Evolutionary conservation across 2,329 filamentous ascomycete species (phyloP).

Genomic region (Grosmannia clavigera): DNA sequence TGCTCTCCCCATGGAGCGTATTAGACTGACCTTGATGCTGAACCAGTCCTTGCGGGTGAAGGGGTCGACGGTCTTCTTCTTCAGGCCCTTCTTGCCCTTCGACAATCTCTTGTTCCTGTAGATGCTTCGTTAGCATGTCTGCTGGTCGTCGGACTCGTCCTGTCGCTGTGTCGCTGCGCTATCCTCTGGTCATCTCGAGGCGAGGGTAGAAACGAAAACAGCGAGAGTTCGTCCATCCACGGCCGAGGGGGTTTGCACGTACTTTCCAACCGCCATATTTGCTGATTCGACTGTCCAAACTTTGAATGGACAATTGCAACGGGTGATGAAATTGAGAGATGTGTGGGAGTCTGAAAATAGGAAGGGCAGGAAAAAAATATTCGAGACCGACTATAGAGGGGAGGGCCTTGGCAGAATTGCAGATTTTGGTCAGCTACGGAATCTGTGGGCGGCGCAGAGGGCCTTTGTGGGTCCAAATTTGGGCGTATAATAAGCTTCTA

Average conservation of each 20-base stretch:
- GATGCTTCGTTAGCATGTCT: conserved; percentile 2
- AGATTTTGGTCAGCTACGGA: conserved; percentile 7
- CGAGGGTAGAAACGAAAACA: background rate
- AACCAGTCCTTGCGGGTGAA: conserved; percentile 99
- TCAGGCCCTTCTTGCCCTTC: conserved; percentile 99
- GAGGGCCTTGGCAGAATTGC: conserved; percentile 2
- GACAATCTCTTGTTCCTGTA: conserved; percentile 98
- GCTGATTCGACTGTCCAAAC: conserved; percentile 34
- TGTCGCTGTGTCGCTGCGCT: background rate
- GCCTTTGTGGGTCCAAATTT: conserved; percentile 2
- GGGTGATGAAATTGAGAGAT: conserved; percentile 20
- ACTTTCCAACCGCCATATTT: conserved; percentile 51
- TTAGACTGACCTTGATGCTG: conserved; percentile 67
- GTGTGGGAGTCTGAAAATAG: conserved; percentile 5
- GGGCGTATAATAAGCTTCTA: background rate
- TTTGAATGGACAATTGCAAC: conserved; percentile 22
- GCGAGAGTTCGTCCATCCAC: background rate
- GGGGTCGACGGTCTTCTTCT: conserved; percentile 97
- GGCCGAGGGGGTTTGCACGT: conserved; percentile 18
- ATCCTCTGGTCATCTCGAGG: background rate
- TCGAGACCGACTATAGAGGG: conserved; percentile 8
- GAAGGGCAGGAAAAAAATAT: conserved; percentile 6
- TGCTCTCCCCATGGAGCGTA: background rate
- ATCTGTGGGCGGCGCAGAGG: conserved; percentile 15
- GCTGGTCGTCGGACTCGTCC: background rate